Conservation (phyloP, 2,329 filamentous ascomycete species). For the Moelleriella libera region DNA sequence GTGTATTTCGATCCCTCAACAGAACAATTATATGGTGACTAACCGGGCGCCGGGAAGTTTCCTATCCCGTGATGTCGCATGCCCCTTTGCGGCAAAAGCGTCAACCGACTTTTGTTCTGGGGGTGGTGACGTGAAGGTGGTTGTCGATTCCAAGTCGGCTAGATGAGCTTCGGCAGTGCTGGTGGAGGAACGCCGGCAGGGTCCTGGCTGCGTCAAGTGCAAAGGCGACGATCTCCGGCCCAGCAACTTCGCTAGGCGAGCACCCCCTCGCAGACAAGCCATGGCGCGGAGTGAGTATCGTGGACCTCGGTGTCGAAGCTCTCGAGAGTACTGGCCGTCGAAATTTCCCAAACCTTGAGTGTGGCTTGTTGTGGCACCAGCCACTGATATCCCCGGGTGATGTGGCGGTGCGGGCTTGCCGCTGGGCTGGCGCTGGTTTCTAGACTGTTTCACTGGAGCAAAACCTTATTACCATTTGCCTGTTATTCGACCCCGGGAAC, state of each 20-base stretch:
- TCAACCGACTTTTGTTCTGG: conserved; percentile 18
- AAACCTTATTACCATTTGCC: background rate
- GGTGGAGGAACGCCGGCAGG: conserved; percentile 32
- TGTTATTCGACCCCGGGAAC: too few species aligned
- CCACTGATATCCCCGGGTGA: conserved; percentile 8
- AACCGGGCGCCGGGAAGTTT: conserved; percentile 34
- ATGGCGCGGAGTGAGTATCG: conserved; percentile 13
- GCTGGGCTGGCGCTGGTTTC: background rate
- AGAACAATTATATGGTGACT: conserved; percentile 4
- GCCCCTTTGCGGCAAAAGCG: too few species aligned
- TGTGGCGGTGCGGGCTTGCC: conserved; percentile 3
- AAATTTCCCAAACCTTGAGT: conserved; percentile 14
- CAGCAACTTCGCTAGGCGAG: conserved; percentile 19
- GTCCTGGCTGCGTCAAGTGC: conserved; percentile 11
- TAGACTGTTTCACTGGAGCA: background rate
- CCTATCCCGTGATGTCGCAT: conserved; percentile 15
- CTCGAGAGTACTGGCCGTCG: conserved; percentile 6
- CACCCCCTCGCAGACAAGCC: conserved; percentile 26
- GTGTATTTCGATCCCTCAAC: background rate
- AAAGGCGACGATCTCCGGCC: conserved; percentile 14
- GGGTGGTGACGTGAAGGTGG: conserved; percentile 29
- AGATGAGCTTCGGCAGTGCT: conserved; percentile 23
- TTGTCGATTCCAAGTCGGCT: conserved; percentile 35
- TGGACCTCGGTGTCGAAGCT: conserved; percentile 1
- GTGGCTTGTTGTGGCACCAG: conserved; percentile 9